A percentile compares a stretch with the other conserved stretches of the same genome.
Evolutionary conservation across 345 rosid genomes (phyloP).

Genomic region (Aethionema arabicum): DNA sequence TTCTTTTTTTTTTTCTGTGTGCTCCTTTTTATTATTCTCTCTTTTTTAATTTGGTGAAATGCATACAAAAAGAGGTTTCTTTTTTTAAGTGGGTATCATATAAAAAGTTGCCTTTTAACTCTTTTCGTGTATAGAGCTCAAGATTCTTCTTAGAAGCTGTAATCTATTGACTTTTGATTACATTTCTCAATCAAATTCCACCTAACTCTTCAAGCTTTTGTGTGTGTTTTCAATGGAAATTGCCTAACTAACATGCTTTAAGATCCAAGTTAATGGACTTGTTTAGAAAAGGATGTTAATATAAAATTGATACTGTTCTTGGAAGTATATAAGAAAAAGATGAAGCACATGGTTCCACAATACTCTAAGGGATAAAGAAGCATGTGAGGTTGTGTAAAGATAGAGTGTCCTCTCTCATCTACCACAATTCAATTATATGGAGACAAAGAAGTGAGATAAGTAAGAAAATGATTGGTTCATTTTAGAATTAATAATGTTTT

Average conservation of each 20-base stretch:
- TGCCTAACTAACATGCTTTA: conserved; percentile 19
- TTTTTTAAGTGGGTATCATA: conserved; percentile 21
- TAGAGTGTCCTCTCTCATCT: conserved; percentile 33
- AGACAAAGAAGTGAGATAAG: conserved; percentile 34
- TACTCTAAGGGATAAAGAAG: conserved; percentile 34
- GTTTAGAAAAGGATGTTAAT: conserved; percentile 11
- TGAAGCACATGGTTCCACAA: conserved; percentile 31
- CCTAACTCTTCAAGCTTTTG: conserved; percentile 6
- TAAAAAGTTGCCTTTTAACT: conserved; percentile 18
- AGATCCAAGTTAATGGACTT: conserved; percentile 25
- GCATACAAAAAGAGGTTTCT: conserved; percentile 29
- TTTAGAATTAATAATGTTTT: conserved; percentile 29
- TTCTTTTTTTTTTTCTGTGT: too few species aligned
- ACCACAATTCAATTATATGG: conserved; percentile 36
- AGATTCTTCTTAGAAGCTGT: conserved; percentile 42
- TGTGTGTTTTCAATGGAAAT: conserved; percentile 7
- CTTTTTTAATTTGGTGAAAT: conserved; percentile 29
- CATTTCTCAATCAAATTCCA: conserved; percentile 20
- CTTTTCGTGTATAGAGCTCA: conserved; percentile 11
- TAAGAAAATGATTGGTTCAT: conserved; percentile 35
- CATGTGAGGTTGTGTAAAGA: conserved; percentile 41
- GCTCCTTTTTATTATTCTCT: conserved; percentile 17
- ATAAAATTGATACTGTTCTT: conserved; percentile 16
- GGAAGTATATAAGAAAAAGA: conserved; percentile 30
- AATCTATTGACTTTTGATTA: conserved; percentile 15